These are phyloP conservation scores for Nemania sp. DNA, from an alignment of 2,329 filamentous ascomycete genomes.

Conservation along the genomic window DNA sequence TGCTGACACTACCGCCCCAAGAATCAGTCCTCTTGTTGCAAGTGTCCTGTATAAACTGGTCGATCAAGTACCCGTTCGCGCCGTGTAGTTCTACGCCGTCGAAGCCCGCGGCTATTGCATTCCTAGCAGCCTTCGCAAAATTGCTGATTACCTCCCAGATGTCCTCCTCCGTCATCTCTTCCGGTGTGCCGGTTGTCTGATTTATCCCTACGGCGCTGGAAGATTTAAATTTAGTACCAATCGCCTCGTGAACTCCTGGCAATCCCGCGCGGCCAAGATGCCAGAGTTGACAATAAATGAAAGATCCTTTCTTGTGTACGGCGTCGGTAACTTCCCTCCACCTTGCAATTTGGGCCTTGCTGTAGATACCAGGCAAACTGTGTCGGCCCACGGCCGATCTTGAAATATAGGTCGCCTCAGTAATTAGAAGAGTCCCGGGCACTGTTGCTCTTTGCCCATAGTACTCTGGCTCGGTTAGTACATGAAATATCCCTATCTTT, in stretches of 20 bases:
- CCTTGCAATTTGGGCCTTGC: constrained; percentile 64
- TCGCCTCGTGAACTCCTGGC: constrained; percentile 51
- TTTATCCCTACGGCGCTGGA: constrained; percentile 57
- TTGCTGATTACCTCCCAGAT: constrained; percentile 73
- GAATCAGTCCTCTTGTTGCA: constrained; percentile 67
- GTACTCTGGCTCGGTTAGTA: constrained; percentile 44
- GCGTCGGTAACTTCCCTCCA: constrained; percentile 72
- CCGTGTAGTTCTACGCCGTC: constrained; percentile 75
- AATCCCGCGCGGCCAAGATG: constrained; percentile 67
- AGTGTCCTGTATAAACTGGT: constrained; percentile 61
- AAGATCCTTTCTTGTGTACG: constrained; percentile 71
- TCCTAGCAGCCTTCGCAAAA: constrained; percentile 66
- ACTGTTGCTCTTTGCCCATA: constrained; percentile 50
- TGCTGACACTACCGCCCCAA: constrained; percentile 68
- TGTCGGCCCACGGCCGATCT: constrained; percentile 58
- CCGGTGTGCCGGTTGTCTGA: constrained; percentile 65
- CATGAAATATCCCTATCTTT: background rate
- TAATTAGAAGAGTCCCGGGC: constrained; percentile 64
- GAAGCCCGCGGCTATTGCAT: constrained; percentile 72
- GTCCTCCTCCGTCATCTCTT: constrained; percentile 73
- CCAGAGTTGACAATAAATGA: constrained; percentile 75
- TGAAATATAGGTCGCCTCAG: constrained; percentile 68
- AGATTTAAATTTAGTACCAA: constrained; percentile 63
- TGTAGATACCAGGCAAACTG: constrained; percentile 69
- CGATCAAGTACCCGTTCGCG: constrained; percentile 70